A percentile compares a stretch with the other conserved stretches of the same genome.
These are phyloP conservation scores for Sorghum bicolor DNA, from an alignment of 176 grass and related monocot genomes.

Conservation along the genomic window Sorghum_bicolor_NCBIv3 NC_012876.2:4471501-4472000, in stretches of 20 bases:
- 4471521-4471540: neutral
- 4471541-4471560: neutral
- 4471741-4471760: neutral
- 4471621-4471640: neutral
- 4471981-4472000: constrained; percentile 20
- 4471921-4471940: constrained; percentile 3
- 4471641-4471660: neutral
- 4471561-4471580: neutral
- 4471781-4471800: constrained; percentile 12
- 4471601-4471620: neutral
- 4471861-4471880: neutral
- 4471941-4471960: constrained; percentile 11
- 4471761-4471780: neutral
- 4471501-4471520: neutral
- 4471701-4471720: constrained; percentile 1
- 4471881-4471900: neutral
- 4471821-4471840: neutral
- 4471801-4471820: neutral
- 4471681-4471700: neutral
- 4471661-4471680: neutral
- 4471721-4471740: neutral
- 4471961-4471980: constrained; percentile 23
- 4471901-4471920: neutral
- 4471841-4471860: constrained; percentile 6
- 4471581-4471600: neutral